These are phyloP conservation scores for Pisolithus albus DNA, from an alignment of 768 basidiomycete species.

Conservation along the genomic window DNA sequence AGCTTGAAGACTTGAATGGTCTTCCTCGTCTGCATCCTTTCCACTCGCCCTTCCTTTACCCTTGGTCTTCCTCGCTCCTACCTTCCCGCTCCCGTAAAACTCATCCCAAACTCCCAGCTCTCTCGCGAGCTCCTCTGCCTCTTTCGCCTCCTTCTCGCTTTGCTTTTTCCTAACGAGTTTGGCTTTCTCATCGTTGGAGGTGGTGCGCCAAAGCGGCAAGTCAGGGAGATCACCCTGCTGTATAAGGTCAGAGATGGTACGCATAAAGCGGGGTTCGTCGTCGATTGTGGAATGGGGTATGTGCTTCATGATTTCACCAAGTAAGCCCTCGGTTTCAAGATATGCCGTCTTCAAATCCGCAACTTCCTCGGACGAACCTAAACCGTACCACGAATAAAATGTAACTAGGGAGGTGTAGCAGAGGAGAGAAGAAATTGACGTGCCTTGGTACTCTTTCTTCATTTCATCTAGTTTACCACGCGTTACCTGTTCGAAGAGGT, in stretches of 20 bases:
- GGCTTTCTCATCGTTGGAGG: slow-evolving; percentile 74
- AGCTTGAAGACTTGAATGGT: slow-evolving; percentile 67
- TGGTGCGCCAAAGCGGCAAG: slow-evolving; percentile 58
- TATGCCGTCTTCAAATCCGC: slow-evolving; percentile 77
- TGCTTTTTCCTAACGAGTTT: slow-evolving; percentile 66
- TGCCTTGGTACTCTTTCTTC: slow-evolving; percentile 93
- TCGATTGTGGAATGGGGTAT: slow-evolving; percentile 80
- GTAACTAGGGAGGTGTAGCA: neutral
- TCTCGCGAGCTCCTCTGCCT: slow-evolving; percentile 79
- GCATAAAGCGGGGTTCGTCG: slow-evolving; percentile 83
- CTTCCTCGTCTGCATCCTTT: slow-evolving; percentile 45
- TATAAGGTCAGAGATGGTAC: slow-evolving; percentile 62
- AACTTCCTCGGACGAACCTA: slow-evolving; percentile 82
- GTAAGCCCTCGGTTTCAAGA: slow-evolving; percentile 57
- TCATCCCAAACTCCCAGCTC: slow-evolving; percentile 94
- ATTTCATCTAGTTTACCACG: slow-evolving; percentile 83
- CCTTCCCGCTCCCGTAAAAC: slow-evolving; percentile 76
- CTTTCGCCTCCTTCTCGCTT: slow-evolving; percentile 70
- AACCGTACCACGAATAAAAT: neutral
- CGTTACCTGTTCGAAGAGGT: slow-evolving; percentile 82
- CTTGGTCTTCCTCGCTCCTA: slow-evolving; percentile 49
- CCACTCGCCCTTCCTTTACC: slow-evolving; percentile 39
- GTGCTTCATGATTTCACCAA: slow-evolving; percentile 74
- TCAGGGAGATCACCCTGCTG: slow-evolving; percentile 48
- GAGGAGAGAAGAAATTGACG: slow-evolving; percentile 1